A percentile compares a stretch with the other conserved stretches of the same genome.
Evolutionary conservation across 2,329 filamentous ascomycete species (phyloP).

Genomic region (Diaporthe amygdali): DNA sequence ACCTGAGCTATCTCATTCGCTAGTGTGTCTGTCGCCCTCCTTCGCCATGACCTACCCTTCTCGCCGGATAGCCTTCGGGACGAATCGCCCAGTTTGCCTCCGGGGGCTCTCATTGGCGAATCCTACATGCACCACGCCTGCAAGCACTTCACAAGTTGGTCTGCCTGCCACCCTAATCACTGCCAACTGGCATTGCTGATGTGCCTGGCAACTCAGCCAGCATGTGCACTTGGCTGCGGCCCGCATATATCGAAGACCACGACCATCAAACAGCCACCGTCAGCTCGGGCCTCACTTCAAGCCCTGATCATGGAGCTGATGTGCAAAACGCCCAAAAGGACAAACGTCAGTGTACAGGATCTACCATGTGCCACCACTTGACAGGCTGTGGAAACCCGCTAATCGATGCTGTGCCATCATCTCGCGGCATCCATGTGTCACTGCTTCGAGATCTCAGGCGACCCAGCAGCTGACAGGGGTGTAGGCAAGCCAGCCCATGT

Average conservation of each 20-base stretch:
- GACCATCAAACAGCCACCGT: not conserved
- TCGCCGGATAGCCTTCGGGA: not conserved
- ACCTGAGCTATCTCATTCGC: not conserved
- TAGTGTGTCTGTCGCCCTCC: not conserved
- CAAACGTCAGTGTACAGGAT: not conserved
- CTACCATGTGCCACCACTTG: slow-evolving; percentile 4
- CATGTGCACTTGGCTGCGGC: not conserved
- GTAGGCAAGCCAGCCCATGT: slow-evolving; percentile 17
- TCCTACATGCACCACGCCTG: slow-evolving; percentile 18
- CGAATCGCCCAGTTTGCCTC: not conserved
- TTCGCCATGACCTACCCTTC: slow-evolving; percentile 2
- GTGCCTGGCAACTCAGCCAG: slow-evolving; percentile 21
- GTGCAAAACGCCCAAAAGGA: not conserved
- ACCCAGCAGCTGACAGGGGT: slow-evolving; percentile 10
- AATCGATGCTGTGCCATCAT: slow-evolving; percentile 17
- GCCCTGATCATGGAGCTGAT: not conserved
- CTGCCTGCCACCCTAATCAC: slow-evolving; percentile 10
- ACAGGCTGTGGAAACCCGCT: slow-evolving; percentile 12
- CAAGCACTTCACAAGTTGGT: slow-evolving; percentile 20
- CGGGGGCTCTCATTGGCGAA: slow-evolving; percentile 17
- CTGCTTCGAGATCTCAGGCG: not conserved
- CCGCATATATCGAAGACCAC: slow-evolving; percentile 1
- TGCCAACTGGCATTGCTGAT: slow-evolving; percentile 24
- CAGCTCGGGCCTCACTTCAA: slow-evolving; percentile 1
- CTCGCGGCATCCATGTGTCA: slow-evolving; percentile 2